Evolutionary conservation across 1,139 yeast genomes (phyloP).

Genomic region (Meyerozyma sp.): DNA sequence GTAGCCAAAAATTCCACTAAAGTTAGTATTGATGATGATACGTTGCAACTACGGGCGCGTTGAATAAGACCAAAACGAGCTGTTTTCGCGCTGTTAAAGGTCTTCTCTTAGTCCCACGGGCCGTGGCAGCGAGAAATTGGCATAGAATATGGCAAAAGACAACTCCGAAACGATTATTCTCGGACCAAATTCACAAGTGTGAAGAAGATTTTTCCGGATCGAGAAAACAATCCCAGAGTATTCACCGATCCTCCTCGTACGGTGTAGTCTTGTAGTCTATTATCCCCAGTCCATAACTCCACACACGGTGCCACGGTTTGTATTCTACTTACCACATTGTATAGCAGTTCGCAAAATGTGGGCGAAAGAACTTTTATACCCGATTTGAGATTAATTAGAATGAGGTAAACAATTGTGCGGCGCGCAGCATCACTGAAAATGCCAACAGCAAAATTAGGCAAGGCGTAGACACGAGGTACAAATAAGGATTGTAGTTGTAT

Average conservation of each 20-base stretch:
- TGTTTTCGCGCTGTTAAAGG: too few species aligned
- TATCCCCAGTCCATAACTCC: background rate
- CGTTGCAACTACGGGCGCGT: background rate
- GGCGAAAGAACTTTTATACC: constrained; percentile 1
- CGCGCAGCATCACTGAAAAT: background rate
- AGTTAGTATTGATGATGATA: constrained; percentile 12
- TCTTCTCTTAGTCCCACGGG: too few species aligned
- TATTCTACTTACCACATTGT: constrained; percentile 1
- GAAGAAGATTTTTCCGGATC: background rate
- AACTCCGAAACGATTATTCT: background rate
- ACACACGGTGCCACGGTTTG: background rate
- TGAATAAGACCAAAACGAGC: background rate
- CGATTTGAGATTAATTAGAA: constrained; percentile 1
- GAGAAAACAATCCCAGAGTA: background rate
- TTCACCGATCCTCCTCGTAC: too few species aligned
- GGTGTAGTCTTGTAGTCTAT: background rate
- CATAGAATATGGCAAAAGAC: background rate
- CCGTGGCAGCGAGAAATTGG: background rate
- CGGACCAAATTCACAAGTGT: background rate
- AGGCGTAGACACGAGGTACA: too few species aligned
- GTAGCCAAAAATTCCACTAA: constrained; percentile 97
- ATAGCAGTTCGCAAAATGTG: constrained; percentile 1
- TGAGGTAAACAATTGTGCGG: constrained; percentile 2
- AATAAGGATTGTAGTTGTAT: too few species aligned
- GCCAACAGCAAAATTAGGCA: background rate